Evolutionary conservation across 2,329 filamentous ascomycete genomes (phyloP), one percentile per base, ranked within the genome.

Genomic region (Ophiostoma himal-ulmi): DNA sequence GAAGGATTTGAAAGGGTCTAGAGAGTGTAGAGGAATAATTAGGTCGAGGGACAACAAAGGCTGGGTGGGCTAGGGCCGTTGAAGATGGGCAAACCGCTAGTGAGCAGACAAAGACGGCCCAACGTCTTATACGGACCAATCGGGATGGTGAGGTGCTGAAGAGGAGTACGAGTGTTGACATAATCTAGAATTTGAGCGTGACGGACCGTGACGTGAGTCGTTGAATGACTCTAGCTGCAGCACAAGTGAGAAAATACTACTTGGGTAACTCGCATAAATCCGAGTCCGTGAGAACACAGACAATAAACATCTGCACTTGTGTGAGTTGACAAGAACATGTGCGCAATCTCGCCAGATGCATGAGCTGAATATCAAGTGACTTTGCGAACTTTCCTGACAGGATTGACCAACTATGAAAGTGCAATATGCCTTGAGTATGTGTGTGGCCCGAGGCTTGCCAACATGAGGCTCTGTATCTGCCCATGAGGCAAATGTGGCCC

Each of bases 51-150:
- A 36, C 14, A 37, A n/a, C 60, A 34, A 39, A 65, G 62, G 41
- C 13, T 20, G 36, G 13, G 26, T 17, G 57, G 34, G 6, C 14
- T 65, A 39, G 62, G 60, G 62, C 62, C 62, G 62, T 65, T 65
- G 34, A n/a, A 65, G 41, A 4, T 20, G 62, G 62, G 62, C 36
- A 65, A 65, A 65, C 20, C 36, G n/a, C 62, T 62, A 62, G 14
- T 8, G 30, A 26, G 13, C 11, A 26, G 22, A 14, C n/a, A 57
- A 26, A 57, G n/a, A 57, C 4, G 52, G 22, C 11, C 52, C 22
- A 57, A 26, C 52, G n/a, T 7, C n/a, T 57, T 7, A 22, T 57
- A 57, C n/a, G 52, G n/a, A 10, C 52, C 22, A 57, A 57, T 57
- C 10, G 11, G 48, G 48, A 54, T 8, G 48, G 48, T 7, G 14